These are phyloP conservation scores for Cerioporus squamosus DNA, from an alignment of 1,284 basidiomycete genomes.

Conservation along the genomic window DNA sequence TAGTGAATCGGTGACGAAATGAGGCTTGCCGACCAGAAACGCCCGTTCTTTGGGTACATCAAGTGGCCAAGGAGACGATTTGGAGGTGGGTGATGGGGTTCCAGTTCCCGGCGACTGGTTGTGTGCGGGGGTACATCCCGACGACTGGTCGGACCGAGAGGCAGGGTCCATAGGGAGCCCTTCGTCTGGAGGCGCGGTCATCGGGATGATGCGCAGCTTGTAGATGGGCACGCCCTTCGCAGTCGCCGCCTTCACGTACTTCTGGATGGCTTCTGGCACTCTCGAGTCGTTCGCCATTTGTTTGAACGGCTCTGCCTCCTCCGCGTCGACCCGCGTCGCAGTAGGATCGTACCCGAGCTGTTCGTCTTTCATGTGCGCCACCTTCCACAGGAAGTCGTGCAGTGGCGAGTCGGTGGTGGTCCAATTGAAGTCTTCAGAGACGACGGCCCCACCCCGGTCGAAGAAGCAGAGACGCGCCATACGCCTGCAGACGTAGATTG, in stretches of 20 bases:
- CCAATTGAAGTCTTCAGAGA: background rate
- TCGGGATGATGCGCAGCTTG: background rate
- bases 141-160: too few species aligned
- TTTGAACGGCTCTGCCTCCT: background rate
- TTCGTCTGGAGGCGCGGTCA: background rate
- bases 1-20: background rate
- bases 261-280: background rate
- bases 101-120: too few species aligned
- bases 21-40: constrained; percentile 1
- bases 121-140: too few species aligned
- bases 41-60: background rate
- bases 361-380: constrained; percentile 2
- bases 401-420: background rate
- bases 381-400: background rate
- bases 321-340: too few species aligned
- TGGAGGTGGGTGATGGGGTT: too few species aligned
- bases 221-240: background rate
- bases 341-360: constrained; percentile 9
- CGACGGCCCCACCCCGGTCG: background rate
- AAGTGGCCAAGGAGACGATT: too few species aligned
- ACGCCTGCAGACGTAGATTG: background rate
- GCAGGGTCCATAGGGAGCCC: background rate
- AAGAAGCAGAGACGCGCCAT: background rate
- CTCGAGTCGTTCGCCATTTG: too few species aligned
- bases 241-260: background rate